These are phyloP conservation scores for Leccinum angustisporum DNA, from an alignment of 1,284 basidiomycete species.

Conservation along the genomic window DNA sequence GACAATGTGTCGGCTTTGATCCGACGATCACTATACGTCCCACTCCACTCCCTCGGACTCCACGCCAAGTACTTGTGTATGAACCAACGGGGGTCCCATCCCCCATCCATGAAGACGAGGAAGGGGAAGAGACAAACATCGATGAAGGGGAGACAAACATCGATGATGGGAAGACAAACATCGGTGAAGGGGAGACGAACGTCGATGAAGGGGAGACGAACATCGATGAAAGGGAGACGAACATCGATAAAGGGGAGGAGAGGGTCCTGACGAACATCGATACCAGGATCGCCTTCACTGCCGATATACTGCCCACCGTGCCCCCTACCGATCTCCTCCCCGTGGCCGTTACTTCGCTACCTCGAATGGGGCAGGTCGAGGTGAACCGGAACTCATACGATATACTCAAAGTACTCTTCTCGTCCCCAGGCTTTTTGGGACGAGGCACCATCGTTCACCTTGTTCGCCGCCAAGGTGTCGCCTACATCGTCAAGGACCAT, in stretches of 20 bases:
- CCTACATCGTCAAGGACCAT: neutral
- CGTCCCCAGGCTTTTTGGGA: neutral
- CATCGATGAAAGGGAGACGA: no score
- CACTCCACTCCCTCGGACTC: neutral
- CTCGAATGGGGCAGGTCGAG: neutral
- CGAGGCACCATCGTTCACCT: neutral
- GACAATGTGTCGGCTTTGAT: no score
- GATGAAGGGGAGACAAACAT: no score
- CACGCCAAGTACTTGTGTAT: neutral
- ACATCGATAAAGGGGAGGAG: neutral
- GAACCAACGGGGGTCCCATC: neutral
- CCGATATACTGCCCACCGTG: neutral
- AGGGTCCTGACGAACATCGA: neutral
- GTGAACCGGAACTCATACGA: neutral
- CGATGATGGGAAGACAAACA: no score
- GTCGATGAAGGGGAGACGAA: no score
- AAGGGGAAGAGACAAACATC: no score
- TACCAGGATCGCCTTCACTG: neutral
- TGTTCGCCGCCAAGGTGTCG: neutral
- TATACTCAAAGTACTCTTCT: neutral
- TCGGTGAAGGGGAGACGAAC: no score
- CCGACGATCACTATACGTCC: neutral
- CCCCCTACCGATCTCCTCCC: neutral
- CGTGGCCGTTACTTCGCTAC: neutral
- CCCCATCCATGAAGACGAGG: neutral